These are phyloP conservation scores for Fusarium pseudocircinatum DNA, from an alignment of 2,329 filamentous ascomycete genomes.

Conservation along the genomic window DNA sequence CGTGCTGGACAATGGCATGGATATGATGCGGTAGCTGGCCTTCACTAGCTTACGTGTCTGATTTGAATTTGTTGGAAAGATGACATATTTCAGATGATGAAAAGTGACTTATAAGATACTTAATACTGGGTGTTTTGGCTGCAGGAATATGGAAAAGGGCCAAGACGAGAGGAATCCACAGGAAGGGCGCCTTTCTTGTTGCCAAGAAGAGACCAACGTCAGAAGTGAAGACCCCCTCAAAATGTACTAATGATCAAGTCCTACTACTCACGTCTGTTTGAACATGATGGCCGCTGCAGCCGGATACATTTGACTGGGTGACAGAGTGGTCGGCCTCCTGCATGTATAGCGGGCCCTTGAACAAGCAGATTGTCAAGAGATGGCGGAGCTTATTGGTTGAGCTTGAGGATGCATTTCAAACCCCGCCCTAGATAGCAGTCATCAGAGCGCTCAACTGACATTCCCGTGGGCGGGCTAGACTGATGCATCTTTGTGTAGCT, in stretches of 20 bases:
- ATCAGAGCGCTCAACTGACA: fast-evolving
- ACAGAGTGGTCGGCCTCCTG: background rate
- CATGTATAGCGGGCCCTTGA: background rate
- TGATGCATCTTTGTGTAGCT: background rate
- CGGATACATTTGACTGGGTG: background rate
- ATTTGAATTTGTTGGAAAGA: background rate
- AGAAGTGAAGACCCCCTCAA: background rate
- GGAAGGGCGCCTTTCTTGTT: background rate
- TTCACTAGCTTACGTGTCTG: background rate
- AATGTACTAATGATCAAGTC: background rate
- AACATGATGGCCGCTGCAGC: too few relatives aligned
- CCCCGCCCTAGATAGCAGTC: background rate
- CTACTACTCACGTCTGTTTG: too few relatives aligned
- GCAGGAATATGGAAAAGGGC: too few relatives aligned
- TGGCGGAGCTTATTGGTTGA: background rate
- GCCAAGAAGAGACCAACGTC: background rate
- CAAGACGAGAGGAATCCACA: background rate
- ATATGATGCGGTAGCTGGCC: too few relatives aligned
- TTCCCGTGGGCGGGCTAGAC: fast-evolving
- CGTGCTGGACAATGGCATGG: background rate
- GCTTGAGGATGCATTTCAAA: background rate
- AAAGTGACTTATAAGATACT: too few relatives aligned
- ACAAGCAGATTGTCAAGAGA: background rate
- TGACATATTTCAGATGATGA: too few relatives aligned
- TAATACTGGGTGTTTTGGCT: background rate